Evolutionary conservation across 208 protist genomes (phyloP), one percentile per base, ranked within the genome.

Genomic region (Crithidia bombi): DNA sequence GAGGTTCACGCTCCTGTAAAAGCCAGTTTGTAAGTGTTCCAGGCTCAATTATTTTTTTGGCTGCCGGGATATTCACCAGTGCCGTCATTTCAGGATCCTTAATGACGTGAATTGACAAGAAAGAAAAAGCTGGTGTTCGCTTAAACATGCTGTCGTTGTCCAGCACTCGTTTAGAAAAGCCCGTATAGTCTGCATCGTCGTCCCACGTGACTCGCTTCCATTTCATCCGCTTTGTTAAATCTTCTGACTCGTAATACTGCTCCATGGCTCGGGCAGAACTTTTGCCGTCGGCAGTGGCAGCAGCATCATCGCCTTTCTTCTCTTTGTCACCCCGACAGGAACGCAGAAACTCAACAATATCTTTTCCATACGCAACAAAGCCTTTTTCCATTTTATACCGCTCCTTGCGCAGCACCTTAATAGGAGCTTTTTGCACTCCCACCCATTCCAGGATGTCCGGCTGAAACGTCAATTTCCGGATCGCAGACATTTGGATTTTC

Each of bases 131-230:
- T 5, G 81, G 52, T 6, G 79, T 75, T 35, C 81, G 81, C 69
- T 93, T 94, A 47, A 97, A 90, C 78, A 96, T 83, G 28, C 15
- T 44, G 66, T 94, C 86, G 58, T 95, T 96, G 67, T 97, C 91
- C 19, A 95, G 57, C 11, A 97, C 38, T 7, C 91, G 81, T 44
- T 86, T 83, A n/a, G 91, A 91, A 75, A 97, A 96, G 39, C 76
- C 78, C 0, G 71, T 61, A 72, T 95, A 97, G 68, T 97, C 91
- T 0, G 90, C 93, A 12, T 87, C 82, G 2, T 96, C 90, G 63
- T 97, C 90, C 89, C 91, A 97, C 7, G 93, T 96, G 6, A 97
- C 83, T 19, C 89, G 74, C 65, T 97, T 97, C 90, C 91, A 97
- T 67, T 97, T 97, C 85, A 97, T 96, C 12, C 73, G 59, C 69